These are phyloP conservation scores for Allantophomopsis cytisporea DNA, from an alignment of 2,329 filamentous ascomycete genomes.

Conservation along the genomic window DNA sequence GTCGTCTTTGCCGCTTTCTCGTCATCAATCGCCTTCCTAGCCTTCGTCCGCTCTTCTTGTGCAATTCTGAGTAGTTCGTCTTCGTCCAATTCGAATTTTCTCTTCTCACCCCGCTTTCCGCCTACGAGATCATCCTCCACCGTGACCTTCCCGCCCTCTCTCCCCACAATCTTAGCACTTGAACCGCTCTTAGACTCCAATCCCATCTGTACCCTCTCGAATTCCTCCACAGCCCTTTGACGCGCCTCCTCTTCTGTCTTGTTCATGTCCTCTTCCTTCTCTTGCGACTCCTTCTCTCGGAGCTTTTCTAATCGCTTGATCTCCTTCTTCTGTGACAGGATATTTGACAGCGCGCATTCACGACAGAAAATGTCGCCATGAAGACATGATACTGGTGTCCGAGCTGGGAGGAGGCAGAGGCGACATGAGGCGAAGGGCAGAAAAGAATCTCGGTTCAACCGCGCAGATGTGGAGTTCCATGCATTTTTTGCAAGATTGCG, in stretches of 20 bases:
- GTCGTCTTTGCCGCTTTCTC: conserved; percentile 59
- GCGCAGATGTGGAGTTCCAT: conserved; percentile 75
- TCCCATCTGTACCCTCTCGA: conserved; percentile 75
- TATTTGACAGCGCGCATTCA: conserved; percentile 82
- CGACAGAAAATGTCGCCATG: conserved; percentile 88
- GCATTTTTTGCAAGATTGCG: conserved; percentile 66
- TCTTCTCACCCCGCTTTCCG: conserved; percentile 35
- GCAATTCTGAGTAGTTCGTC: conserved; percentile 62
- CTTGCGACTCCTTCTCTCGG: conserved; percentile 44
- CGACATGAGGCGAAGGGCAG: conserved; percentile 82
- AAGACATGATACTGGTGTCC: conserved; percentile 70
- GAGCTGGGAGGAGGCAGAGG: conserved; percentile 71
- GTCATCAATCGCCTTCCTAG: conserved; percentile 55
- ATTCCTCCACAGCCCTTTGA: conserved; percentile 61
- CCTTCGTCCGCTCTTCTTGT: conserved; percentile 53
- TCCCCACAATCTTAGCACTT: conserved; percentile 22
- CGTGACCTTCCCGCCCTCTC: conserved; percentile 27
- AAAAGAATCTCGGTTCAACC: conserved; percentile 80
- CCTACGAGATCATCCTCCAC: conserved; percentile 21
- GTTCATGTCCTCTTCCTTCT: conserved; percentile 44
- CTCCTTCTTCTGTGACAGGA: conserved; percentile 85
- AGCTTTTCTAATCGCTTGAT: conserved; percentile 68
- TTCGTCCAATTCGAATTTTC: conserved; percentile 71
- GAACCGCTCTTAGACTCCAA: conserved; percentile 23
- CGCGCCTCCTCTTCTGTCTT: conserved; percentile 56